phyloP scores from a whole-genome alignment of 2,329 filamentous ascomycete genomes.

The Esteya vermicola region DNA sequence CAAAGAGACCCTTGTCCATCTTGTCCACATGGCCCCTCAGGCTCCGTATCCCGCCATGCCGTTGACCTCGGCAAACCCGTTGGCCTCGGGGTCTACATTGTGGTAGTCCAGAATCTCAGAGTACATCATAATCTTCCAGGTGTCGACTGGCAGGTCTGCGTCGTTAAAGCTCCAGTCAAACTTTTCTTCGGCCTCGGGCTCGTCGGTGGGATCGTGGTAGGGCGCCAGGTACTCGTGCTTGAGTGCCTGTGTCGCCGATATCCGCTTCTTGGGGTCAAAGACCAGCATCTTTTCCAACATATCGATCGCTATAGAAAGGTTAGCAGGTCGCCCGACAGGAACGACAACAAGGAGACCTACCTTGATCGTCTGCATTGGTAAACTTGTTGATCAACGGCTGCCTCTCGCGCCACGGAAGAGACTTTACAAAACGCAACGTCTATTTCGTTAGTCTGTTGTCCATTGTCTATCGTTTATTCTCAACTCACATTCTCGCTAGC shows the following conservation, averaged over 20 bases:
- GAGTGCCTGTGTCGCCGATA: slow-evolving; percentile 74
- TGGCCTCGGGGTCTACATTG: slow-evolving; percentile 44
- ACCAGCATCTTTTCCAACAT: slow-evolving; percentile 94
- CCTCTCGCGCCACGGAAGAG: slow-evolving; percentile 84
- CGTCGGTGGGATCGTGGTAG: slow-evolving; percentile 94
- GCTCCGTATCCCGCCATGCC: no score
- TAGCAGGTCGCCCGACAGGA: no score
- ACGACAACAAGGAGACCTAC: slow-evolving; percentile 41
- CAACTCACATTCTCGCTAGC: slow-evolving; percentile 83
- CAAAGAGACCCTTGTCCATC: no score
- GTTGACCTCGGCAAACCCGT: neutral
- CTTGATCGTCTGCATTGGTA: slow-evolving; percentile 78
- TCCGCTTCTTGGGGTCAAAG: slow-evolving; percentile 92
- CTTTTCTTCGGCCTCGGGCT: slow-evolving; percentile 90
- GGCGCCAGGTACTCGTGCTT: slow-evolving; percentile 87
- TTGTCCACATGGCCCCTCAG: no score
- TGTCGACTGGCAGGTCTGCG: slow-evolving; percentile 89
- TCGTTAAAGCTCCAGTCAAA: slow-evolving; percentile 99
- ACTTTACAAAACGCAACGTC: slow-evolving; percentile 96
- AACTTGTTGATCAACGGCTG: slow-evolving; percentile 82
- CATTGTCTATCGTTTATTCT: neutral
- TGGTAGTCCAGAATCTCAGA: slow-evolving; percentile 98
- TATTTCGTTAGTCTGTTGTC: slow-evolving; percentile 20
- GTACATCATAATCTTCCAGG: slow-evolving; percentile 99
- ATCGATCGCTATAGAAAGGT: slow-evolving; percentile 86